Percentiles rank a stretch among this genome's conserved stretches.
These are phyloP conservation scores for Gastrolobium villosum DNA, from an alignment of 306 rosid species.

Conservation along the genomic window DNA sequence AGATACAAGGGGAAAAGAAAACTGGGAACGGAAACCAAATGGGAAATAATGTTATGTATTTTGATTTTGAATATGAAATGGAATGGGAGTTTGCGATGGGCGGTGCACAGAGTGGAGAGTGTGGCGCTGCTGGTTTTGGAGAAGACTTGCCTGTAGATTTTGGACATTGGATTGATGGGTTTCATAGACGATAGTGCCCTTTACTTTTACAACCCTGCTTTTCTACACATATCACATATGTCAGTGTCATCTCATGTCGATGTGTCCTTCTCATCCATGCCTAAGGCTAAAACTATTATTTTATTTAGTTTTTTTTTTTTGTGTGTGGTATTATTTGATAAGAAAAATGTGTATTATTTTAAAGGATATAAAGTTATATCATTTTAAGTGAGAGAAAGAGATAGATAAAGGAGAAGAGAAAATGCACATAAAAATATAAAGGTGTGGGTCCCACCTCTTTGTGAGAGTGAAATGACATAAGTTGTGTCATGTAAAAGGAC, in stretches of 20 bases:
- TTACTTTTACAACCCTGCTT: not conserved
- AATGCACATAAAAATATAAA: too few relatives aligned
- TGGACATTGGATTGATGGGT: constrained; percentile 18
- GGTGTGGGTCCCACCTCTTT: too few relatives aligned
- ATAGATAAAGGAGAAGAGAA: too few relatives aligned
- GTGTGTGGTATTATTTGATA: too few relatives aligned
- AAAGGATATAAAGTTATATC: too few relatives aligned
- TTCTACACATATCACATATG: not conserved
- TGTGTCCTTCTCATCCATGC: not conserved
- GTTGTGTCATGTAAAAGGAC: too few relatives aligned
- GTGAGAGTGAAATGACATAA: too few relatives aligned
- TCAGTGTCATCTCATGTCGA: not conserved
- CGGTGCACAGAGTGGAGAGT: constrained; percentile 27
- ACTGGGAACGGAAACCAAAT: constrained; percentile 6
- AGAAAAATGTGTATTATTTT: too few relatives aligned
- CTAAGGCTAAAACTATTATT: not conserved
- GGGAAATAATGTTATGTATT: not conserved
- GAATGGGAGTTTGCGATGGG: constrained; percentile 39
- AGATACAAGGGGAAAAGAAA: not conserved
- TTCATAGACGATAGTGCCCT: not conserved
- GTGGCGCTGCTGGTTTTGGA: constrained; percentile 47
- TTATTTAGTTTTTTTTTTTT: too few relatives aligned
- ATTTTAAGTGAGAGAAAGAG: too few relatives aligned
- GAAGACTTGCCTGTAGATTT: constrained; percentile 16
- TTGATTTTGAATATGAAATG: too few relatives aligned